Conservation (phyloP, 352 stramenopile species). For the Aphanomyces cochlioides region DNA sequence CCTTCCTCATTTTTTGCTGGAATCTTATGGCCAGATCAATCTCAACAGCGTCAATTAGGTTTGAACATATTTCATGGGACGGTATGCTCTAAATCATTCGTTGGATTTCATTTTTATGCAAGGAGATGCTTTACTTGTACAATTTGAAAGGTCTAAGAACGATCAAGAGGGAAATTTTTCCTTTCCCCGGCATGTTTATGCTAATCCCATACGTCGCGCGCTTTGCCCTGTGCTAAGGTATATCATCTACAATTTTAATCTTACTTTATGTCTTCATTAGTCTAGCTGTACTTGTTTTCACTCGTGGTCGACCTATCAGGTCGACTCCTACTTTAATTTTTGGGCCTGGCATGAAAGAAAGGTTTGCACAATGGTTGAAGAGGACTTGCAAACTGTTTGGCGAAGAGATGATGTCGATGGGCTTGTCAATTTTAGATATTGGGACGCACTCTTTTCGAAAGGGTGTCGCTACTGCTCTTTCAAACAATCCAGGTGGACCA, state of each 20-base stretch:
- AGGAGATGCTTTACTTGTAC: background rate
- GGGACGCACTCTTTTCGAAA: background rate
- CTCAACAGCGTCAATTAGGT: background rate
- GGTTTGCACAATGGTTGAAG: background rate
- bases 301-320: background rate
- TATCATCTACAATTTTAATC: background rate
- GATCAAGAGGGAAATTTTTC: background rate
- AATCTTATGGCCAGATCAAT: background rate
- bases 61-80: background rate
- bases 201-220: background rate
- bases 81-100: background rate
- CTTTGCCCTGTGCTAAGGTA: background rate
- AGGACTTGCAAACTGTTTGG: too few relatives aligned
- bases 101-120: background rate
- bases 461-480: background rate
- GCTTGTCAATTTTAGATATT: background rate
- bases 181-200: background rate
- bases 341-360: background rate
- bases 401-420: too few relatives aligned
- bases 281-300: slow-evolving; percentile 3
- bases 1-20: background rate
- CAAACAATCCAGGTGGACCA: background rate
- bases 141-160: background rate
- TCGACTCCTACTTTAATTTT: too few relatives aligned
- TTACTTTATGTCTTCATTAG: background rate